Conservation (phyloP, 2,329 filamentous ascomycete genomes). For the Xylariaceae sp. region DNA sequence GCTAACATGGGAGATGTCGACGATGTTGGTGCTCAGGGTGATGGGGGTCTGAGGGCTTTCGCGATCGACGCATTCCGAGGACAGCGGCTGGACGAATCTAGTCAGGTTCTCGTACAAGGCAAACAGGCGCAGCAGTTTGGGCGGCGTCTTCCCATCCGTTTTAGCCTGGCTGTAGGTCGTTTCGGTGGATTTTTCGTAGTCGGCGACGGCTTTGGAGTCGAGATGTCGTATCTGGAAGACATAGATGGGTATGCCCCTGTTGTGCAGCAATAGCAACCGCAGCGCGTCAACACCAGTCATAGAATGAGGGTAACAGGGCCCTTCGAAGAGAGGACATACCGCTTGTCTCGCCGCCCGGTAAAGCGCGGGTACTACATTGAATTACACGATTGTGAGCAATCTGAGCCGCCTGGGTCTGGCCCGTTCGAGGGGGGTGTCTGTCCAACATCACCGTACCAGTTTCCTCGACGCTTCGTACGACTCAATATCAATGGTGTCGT, state of each 20-base stretch:
- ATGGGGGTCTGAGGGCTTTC: slow-evolving; percentile 77
- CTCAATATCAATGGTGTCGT: slow-evolving; percentile 79
- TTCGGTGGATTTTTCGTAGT: slow-evolving; percentile 65
- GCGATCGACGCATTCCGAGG: slow-evolving; percentile 69
- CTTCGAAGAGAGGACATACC: slow-evolving; percentile 27
- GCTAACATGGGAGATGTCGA: slow-evolving; percentile 83
- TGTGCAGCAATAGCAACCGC: neutral
- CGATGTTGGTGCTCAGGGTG: slow-evolving; percentile 89
- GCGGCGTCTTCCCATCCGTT: slow-evolving; percentile 61
- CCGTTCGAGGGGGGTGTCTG: slow-evolving; percentile 4
- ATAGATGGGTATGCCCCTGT: slow-evolving; percentile 84
- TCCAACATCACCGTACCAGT: slow-evolving; percentile 49
- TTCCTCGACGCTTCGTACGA: slow-evolving; percentile 76
- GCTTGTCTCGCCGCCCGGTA: slow-evolving; percentile 81
- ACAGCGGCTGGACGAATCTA: slow-evolving; percentile 80
- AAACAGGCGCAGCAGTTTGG: slow-evolving; percentile 80
- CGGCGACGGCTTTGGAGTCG: slow-evolving; percentile 73
- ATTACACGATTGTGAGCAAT: slow-evolving; percentile 18
- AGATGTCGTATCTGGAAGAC: slow-evolving; percentile 82
- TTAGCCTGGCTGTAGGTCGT: slow-evolving; percentile 55
- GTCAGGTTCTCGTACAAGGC: slow-evolving; percentile 92
- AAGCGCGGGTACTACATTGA: slow-evolving; percentile 77
- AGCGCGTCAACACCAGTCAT: slow-evolving; percentile 2
- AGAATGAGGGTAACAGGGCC: neutral
- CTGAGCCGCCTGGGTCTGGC: slow-evolving; percentile 14